Base-by-base conservation (phyloP, 257 asterid species). In the Capsicum chinense region DNA sequence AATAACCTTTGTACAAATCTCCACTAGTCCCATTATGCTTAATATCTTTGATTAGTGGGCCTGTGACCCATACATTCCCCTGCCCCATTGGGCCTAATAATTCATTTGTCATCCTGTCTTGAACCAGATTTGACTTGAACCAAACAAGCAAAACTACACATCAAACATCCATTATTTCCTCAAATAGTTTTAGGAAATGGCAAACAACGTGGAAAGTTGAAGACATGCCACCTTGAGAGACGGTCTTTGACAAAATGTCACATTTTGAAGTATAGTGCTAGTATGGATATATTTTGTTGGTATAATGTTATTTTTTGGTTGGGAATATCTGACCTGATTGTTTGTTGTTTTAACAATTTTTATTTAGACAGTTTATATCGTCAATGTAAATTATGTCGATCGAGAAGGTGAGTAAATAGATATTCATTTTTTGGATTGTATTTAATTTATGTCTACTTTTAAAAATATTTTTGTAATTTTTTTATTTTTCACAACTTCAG, bases 161-260 rank as follows among this genome's bases (percentile, higher is more conserved):
- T 73, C 39, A 73, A 47, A 47, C 17, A 47, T 71, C 57, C 56
- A 70, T 70, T 73, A 48, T 73, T 48, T 48, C 39, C 42, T 3
- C 60, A n/a, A 66, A 73, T 12, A 73, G 42, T 48, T 48, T 11
- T 73, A 21, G 11, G n/a, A 73, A 73, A 59, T 73, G 59, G 37
- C 33, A 47, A 48, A 73, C 80, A 73, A 47, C 15, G 39, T 47
- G 80, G 59, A 47, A 71, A 71, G 37, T 71, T 47, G 57, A 71
- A 71, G 16, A n/a, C 80, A 73, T 73, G 42, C 59, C 37, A 66
- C n/a, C 71, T 66, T 66, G 73, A 66, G 73, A 66, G 17, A 66
- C 4, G 12, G 37, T 19, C 19, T 47, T 50, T 47, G 59, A 73
- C n/a, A 47, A 73, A 19, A 73, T 11, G 35, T 73, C 59, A 47